Base-by-base conservation (phyloP, 352 stramenopile genomes). In the Phytophthora brassicae region DNA sequence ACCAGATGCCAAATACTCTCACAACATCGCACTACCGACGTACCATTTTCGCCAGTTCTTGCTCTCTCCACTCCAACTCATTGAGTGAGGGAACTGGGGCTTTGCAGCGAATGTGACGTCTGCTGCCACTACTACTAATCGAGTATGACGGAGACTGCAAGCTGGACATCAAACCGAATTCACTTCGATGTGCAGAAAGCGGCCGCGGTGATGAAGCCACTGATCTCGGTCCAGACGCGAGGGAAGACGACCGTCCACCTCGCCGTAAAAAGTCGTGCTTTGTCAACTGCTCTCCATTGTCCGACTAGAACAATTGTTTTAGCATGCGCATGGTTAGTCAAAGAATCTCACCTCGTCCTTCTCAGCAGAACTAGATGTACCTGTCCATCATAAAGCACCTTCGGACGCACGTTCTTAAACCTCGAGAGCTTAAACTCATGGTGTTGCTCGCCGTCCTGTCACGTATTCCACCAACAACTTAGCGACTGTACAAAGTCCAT, bases 361-460 rank as follows among this genome's bases (percentile, higher is more conserved):
- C n/a, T 3, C 16, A 36, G 50, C 8, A 62, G 17, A 44, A 47
- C 9, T 36, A 28, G 20, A 26, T 42, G 20, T 45, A 67, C 49
- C 52, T 64, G 68, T 43, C 81, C 68, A 19, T 77, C 62, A 47
- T 71, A 64, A 24, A 70, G 84, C 1, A 89, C 74, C 22, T 78
- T 74, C 26, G 82, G 64, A 17, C 73, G 74, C 4, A 86, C 74
- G 6, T 47, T 56, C 63, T 89, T 89, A 51, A 91, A 91, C 49
- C 64, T 80, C 29, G 72, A 75, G 6, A 91, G 60, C 59, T 89
- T 91, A 70, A 91, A 91, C 8, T 68, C 64, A 45, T 88, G 67
- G 3, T 63, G 74, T 16, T 66, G 47, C 7, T 66, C 36, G 22
- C 56, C 61, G 9, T 79, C 76, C 78, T 88, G 47, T 24, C 29